phyloP scores from a whole-genome alignment of 371 early-diverging fungal genomes.

The Syncephalis plumigaleata region DNA sequence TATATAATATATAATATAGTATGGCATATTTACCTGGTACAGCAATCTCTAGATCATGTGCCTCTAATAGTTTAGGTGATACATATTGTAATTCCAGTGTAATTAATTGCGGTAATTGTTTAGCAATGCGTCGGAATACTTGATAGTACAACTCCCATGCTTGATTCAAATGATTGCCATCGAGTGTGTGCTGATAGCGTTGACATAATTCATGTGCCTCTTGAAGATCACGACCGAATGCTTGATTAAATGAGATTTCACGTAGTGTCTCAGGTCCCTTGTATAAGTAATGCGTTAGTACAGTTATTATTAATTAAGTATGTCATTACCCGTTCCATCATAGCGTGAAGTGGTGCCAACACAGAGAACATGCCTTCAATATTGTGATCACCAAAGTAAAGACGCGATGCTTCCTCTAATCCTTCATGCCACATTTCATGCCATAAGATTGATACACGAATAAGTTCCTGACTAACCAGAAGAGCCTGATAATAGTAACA shows the following conservation, averaged over 20 bases:
- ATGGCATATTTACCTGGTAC: slow-evolving; percentile 93
- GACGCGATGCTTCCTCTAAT: slow-evolving; percentile 76
- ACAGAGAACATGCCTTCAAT: slow-evolving; percentile 84
- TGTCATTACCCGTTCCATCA: slow-evolving; percentile 56
- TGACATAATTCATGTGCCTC: slow-evolving; percentile 85
- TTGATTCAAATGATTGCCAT: slow-evolving; percentile 72
- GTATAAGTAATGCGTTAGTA: too few species aligned
- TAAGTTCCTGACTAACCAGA: slow-evolving; percentile 90
- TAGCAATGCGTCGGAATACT: slow-evolving; percentile 71
- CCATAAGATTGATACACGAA: slow-evolving; percentile 92
- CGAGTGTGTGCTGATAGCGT: slow-evolving; percentile 58
- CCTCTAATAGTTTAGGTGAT: slow-evolving; percentile 76
- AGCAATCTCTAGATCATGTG: slow-evolving; percentile 73
- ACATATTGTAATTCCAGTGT: slow-evolving; percentile 80
- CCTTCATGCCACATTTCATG: slow-evolving; percentile 98
- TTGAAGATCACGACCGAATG: slow-evolving; percentile 80
- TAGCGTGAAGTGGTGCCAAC: slow-evolving; percentile 76
- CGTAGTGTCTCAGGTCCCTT: slow-evolving; percentile 86
- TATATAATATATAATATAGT: slow-evolving; percentile 55
- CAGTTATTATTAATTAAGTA: slow-evolving; percentile 7
- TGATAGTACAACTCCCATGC: slow-evolving; percentile 93
- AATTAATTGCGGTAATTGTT: slow-evolving; percentile 68
- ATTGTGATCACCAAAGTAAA: slow-evolving; percentile 77
- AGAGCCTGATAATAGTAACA: slow-evolving; percentile 27
- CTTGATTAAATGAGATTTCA: slow-evolving; percentile 88